Base-by-base conservation (phyloP, 495 filamentous ascomycete genomes). In the Neurospora sp. region DNA sequence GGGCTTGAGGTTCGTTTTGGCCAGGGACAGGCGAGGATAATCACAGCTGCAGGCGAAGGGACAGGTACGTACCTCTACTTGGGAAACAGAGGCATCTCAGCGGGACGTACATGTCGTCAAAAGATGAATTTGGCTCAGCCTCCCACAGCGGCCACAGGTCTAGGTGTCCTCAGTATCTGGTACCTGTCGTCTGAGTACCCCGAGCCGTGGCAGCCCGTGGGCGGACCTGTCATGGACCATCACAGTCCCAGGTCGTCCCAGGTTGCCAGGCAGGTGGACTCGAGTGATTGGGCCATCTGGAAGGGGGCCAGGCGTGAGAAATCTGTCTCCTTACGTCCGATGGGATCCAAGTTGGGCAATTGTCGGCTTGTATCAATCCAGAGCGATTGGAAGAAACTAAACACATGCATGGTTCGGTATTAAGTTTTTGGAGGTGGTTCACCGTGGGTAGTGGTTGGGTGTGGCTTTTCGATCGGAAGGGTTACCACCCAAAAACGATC, bases 401-500 rank as follows among this genome's bases (percentile, higher is more conserved):
- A 78, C 70, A 69, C 75, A 81, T 79, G 80, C 80, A 80, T 77
- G 79, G 76, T 76, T 80, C 77, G 80, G 79, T 79, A 76, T 77
- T 80, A 77, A 75, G 79, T 77, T 62, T 59, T 15, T 62, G 28
- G 28, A 62, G 54, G 54, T 17, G 6, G 28, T 66, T 66, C 28
- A 62, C 28, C 11, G 28, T 62, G 13, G 28, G 54, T 34, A 15
- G 54, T 37, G 39, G 71, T 59, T 69, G 45, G 28, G 37, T 71
- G 31, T 39, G 66, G 71, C 34, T 40, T 73, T 38, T 42, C 24
- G 69, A 73, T 39, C 62, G 71, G 54, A 73, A 66, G 54, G 54
- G 28, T 66, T 66, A 28, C 54, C 54, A 66, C 54, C 54, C 54
- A 17, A 19, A 54, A 66, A 19, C 54, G 54, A 34, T 66, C 24